A percentile compares a stretch with the other conserved stretches of the same genome.
Evolutionary conservation across 2,329 filamentous ascomycete genomes (phyloP).

Genomic region (Onygena corvina): DNA sequence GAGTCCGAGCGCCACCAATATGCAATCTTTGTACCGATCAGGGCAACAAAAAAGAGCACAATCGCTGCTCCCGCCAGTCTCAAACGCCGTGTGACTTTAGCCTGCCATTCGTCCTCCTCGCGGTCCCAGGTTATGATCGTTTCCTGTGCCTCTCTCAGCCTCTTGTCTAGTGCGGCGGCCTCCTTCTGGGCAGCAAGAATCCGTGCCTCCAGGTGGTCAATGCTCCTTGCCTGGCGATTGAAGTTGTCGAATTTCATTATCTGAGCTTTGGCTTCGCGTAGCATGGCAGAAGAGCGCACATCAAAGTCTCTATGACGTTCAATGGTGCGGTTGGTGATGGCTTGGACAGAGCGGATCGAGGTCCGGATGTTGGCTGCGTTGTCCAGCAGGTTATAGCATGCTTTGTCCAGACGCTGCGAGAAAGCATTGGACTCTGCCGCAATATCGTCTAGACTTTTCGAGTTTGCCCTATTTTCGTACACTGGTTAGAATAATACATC

Average conservation of each 20-base stretch:
- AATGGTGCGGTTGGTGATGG: conserved; percentile 28
- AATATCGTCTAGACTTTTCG: conserved; percentile 26
- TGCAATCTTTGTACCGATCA: not conserved
- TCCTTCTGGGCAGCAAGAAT: conserved; percentile 28
- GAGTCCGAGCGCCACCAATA: not conserved
- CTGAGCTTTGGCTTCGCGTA: conserved; percentile 29
- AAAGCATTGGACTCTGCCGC: conserved; percentile 32
- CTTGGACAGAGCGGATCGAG: conserved; percentile 34
- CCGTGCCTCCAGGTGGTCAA: conserved; percentile 28
- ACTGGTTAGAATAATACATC: not conserved
- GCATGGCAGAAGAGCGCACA: conserved; percentile 25
- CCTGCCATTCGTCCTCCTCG: conserved; percentile 34
- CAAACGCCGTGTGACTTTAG: conserved; percentile 27
- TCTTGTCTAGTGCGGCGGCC: conserved; percentile 27
- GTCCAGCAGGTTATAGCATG: conserved; percentile 38
- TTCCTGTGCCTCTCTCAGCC: conserved; percentile 29
- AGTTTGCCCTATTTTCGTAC: conserved; percentile 15
- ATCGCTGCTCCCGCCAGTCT: conserved; percentile 24
- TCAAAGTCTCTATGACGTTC: conserved; percentile 30
- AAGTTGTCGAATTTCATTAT: conserved; percentile 30
- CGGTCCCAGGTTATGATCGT: conserved; percentile 35
- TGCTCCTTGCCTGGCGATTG: conserved; percentile 27
- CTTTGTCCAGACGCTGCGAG: conserved; percentile 37
- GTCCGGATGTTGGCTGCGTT: conserved; percentile 32
- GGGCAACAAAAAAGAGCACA: conserved; percentile 15